Evolutionary conservation across 768 basidiomycete genomes (phyloP).

Genomic region (Termitomyces sp.): DNA sequence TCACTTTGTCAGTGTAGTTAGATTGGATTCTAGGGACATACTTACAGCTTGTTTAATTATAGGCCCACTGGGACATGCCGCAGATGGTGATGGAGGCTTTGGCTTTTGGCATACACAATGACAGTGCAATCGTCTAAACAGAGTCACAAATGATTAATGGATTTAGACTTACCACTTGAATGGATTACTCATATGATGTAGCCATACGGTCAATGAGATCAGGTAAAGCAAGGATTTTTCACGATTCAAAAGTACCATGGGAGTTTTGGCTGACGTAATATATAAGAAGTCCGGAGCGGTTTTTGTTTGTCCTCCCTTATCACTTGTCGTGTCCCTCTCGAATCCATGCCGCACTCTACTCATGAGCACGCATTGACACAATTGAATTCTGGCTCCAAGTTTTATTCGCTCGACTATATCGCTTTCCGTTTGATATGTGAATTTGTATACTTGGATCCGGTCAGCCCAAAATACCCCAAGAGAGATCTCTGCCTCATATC

Average conservation of each 20-base stretch:
- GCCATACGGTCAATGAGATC: too few species aligned
- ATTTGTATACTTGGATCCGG: background rate
- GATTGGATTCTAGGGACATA: background rate
- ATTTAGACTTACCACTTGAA: too few species aligned
- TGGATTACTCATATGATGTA: too few species aligned
- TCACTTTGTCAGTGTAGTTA: slow-evolving; percentile 30
- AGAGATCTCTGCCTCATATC: background rate
- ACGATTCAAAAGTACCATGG: too few species aligned
- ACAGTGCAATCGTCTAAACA: background rate
- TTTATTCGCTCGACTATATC: background rate
- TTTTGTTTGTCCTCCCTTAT: too few species aligned
- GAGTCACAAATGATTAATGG: background rate
- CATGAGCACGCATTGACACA: background rate
- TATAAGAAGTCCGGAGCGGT: too few species aligned
- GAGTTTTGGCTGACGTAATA: too few species aligned
- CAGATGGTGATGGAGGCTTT: slow-evolving; percentile 7
- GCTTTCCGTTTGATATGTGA: background rate
- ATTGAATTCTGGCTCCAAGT: background rate
- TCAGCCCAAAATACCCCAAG: too few species aligned
- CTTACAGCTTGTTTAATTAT: background rate
- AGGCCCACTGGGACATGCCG: slow-evolving; percentile 15
- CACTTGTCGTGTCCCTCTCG: too few species aligned
- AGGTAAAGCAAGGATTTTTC: too few species aligned
- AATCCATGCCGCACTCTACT: too few species aligned
- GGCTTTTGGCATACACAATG: background rate